phyloP scores from a whole-genome alignment of 331 rosid genomes.

The Rosa hybrid region DNA sequence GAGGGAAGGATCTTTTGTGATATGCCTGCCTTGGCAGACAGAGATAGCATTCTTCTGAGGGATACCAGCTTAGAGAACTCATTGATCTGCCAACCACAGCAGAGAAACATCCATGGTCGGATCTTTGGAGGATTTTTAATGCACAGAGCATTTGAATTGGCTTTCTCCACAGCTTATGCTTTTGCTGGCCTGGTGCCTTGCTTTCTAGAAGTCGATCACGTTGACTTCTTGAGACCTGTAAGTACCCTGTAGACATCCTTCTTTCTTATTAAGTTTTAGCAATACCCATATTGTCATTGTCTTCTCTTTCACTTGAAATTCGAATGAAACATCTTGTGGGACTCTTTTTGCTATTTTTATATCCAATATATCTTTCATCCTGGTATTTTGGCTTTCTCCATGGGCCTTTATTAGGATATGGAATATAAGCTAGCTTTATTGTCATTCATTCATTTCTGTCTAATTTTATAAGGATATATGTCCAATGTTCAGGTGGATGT shows the following conservation, averaged over 20 bases:
- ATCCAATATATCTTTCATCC: not conserved
- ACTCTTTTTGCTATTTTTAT: not conserved
- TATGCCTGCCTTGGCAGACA: conserved; percentile 90
- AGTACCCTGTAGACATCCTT: conserved; percentile 31
- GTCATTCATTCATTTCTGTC: not conserved
- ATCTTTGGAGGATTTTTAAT: conserved; percentile 89
- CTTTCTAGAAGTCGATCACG: conserved; percentile 90
- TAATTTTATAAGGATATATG: not conserved
- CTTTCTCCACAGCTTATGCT: conserved; percentile 81
- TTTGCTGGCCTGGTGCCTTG: conserved; percentile 82
- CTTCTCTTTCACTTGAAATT: conserved; percentile 4
- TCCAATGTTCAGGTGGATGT: conserved; percentile 72
- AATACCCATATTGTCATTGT: not conserved
- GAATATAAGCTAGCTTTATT: not conserved
- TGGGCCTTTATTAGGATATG: not conserved
- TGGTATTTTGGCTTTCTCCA: not conserved
- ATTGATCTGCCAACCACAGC: conserved; percentile 88
- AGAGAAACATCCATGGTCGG: conserved; percentile 91
- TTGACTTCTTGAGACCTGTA: conserved; percentile 87
- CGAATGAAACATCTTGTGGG: not conserved
- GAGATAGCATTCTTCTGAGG: conserved; percentile 82
- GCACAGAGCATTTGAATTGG: conserved; percentile 90
- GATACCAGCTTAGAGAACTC: conserved; percentile 83
- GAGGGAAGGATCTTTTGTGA: conserved; percentile 85
- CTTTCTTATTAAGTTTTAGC: not conserved